Evolutionary conservation across 1,284 basidiomycete genomes (phyloP).

Genomic region (Mycosarcoma maydis): DNA sequence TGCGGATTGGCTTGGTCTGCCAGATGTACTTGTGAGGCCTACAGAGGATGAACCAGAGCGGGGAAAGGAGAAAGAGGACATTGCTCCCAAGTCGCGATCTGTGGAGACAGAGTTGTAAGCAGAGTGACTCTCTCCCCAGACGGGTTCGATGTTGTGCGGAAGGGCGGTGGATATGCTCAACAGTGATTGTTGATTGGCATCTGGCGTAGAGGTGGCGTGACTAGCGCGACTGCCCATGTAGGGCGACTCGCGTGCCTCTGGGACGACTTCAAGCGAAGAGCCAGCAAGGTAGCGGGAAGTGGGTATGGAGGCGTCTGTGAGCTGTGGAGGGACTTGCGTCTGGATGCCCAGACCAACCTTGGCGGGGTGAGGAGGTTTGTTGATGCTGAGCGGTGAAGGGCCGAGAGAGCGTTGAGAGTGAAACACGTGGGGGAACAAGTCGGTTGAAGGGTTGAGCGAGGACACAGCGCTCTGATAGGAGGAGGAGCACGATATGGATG

Average conservation of each 20-base stretch:
- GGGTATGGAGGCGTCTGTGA: constrained; percentile 1
- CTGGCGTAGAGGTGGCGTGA: constrained; percentile 18
- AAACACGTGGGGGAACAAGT: constrained; percentile 1
- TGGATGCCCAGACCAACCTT: constrained; percentile 31
- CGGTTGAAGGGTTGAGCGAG: constrained; percentile 7
- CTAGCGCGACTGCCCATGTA: constrained; percentile 24
- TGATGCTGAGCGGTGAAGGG: neutral
- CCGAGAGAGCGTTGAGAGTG: neutral
- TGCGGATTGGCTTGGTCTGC: neutral
- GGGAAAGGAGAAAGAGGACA: constrained; percentile 35
- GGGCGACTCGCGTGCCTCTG: constrained; percentile 33
- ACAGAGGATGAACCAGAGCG: constrained; percentile 11
- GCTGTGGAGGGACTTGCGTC: constrained; percentile 4
- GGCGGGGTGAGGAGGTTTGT: constrained; percentile 2
- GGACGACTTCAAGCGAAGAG: constrained; percentile 22
- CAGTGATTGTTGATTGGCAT: constrained; percentile 1
- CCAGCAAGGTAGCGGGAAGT: constrained; percentile 17
- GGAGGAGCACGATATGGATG: constrained; percentile 17
- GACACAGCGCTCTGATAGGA: constrained; percentile 31
- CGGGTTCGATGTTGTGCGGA: constrained; percentile 25
- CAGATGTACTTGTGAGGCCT: neutral
- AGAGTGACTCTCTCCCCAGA: constrained; percentile 37
- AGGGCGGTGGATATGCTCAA: constrained; percentile 27
- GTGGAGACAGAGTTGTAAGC: neutral
- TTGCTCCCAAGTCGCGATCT: constrained; percentile 10